These are phyloP conservation scores for Chlorella sp. DNA, from an alignment of 139 green algal genomes.

Conservation along the genomic window DNA sequence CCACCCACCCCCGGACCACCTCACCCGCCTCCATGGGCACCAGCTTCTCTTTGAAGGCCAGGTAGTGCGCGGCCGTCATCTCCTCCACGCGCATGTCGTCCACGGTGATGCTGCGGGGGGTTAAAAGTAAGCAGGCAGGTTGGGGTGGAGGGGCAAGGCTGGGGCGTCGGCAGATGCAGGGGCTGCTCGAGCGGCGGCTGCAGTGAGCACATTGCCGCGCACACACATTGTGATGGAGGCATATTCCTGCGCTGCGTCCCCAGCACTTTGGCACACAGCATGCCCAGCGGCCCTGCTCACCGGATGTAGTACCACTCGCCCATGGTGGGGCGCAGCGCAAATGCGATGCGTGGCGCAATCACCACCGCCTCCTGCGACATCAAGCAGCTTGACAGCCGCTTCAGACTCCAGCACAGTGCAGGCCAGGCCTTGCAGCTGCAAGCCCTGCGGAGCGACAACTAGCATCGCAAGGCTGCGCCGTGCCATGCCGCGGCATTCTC, in stretches of 20 bases:
- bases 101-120: constrained; percentile 43
- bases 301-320: constrained; percentile 62
- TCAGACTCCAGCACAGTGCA: too few species aligned
- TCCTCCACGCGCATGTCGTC: constrained; percentile 65
- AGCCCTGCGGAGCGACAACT: too few species aligned
- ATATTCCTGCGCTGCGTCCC: too few species aligned
- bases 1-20: too few species aligned
- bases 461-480: not conserved
- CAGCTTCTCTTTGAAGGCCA: constrained; percentile 80
- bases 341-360: constrained; percentile 44
- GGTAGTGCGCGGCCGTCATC: constrained; percentile 67
- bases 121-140: not conserved
- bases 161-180: too few species aligned
- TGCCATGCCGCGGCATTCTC: too few species aligned
- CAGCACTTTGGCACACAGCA: not conserved
- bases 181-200: too few species aligned
- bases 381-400: too few species aligned
- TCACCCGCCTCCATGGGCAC: constrained; percentile 13
- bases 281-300: not conserved
- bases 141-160: too few species aligned
- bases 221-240: too few species aligned
- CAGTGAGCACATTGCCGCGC: too few species aligned
- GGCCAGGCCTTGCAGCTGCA: too few species aligned
- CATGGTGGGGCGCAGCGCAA: constrained; percentile 60
- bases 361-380: constrained; percentile 55